Conservation (phyloP, 495 filamentous ascomycete species). For the Penicillium riverlandense region DNA sequence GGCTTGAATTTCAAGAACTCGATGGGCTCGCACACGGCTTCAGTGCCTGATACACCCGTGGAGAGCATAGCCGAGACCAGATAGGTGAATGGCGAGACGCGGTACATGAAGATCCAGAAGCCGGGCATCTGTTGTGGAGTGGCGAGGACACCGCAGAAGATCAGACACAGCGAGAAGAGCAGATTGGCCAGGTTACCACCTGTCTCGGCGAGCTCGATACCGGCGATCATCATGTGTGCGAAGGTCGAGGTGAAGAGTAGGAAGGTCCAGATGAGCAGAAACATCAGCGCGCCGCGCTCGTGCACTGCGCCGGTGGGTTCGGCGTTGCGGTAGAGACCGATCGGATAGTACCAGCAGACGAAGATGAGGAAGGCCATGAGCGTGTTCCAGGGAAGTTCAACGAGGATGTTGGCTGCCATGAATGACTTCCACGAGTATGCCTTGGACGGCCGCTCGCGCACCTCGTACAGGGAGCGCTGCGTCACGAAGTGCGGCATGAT, state of each 20-base stretch:
- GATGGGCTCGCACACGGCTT: constrained; percentile 47
- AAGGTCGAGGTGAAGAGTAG: constrained; percentile 57
- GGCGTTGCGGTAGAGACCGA: constrained; percentile 55
- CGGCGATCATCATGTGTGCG: constrained; percentile 58
- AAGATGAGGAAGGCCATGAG: constrained; percentile 58
- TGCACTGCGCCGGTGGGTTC: constrained; percentile 34
- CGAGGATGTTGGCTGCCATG: constrained; percentile 59
- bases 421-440: constrained; percentile 73
- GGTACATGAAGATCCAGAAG: constrained; percentile 86
- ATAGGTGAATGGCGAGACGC: constrained; percentile 67
- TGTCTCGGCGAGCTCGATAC: constrained; percentile 54
- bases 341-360: constrained; percentile 61
- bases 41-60: constrained; percentile 50
- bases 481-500: constrained; percentile 67
- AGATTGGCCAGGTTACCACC: constrained; percentile 57
- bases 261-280: constrained; percentile 49
- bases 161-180: constrained; percentile 53
- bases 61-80: constrained; percentile 59
- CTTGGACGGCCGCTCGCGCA: constrained; percentile 64
- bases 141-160: constrained; percentile 64
- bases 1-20: constrained; percentile 53
- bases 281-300: constrained; percentile 51
- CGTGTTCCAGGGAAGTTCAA: constrained; percentile 69
- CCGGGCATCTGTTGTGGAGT: constrained; percentile 51
- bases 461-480: constrained; percentile 62